Conservation (phyloP, 768 basidiomycete genomes). For the Podaxis pistillaris region DNA sequence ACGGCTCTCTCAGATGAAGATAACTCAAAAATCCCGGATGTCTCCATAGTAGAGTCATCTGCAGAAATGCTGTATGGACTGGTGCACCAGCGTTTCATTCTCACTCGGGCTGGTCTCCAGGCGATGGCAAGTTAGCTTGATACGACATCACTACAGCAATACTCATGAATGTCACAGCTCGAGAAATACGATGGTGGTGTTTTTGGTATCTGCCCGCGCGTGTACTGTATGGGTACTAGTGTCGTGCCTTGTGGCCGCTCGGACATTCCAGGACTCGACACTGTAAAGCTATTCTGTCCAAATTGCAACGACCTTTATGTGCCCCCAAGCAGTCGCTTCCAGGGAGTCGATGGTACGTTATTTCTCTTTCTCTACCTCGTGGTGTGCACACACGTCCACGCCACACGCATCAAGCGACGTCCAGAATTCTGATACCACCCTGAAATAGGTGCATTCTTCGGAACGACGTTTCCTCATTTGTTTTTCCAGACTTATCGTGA, state of each 20-base stretch:
- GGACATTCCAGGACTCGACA: constrained; percentile 94
- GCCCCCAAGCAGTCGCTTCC: constrained; percentile 93
- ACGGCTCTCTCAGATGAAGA: constrained; percentile 70
- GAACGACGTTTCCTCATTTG: constrained; percentile 96
- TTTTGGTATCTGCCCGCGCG: constrained; percentile 94
- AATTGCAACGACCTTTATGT: constrained; percentile 97
- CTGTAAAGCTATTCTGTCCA: constrained; percentile 96
- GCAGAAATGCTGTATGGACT: constrained; percentile 97
- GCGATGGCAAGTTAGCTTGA: constrained; percentile 70
- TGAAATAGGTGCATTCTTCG: constrained; percentile 90
- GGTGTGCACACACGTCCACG: background rate
- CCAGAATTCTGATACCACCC: constrained; percentile 2
- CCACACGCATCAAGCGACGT: background rate
- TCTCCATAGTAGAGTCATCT: constrained; percentile 96
- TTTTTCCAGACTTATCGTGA: constrained; percentile 99
- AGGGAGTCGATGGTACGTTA: constrained; percentile 87
- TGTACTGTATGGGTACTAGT: constrained; percentile 85
- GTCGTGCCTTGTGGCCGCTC: constrained; percentile 95
- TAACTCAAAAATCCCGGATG: constrained; percentile 93
- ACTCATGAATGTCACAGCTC: constrained; percentile 49
- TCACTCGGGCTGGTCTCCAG: constrained; percentile 91
- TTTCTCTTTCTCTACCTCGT: constrained; percentile 1
- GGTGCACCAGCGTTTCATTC: constrained; percentile 96
- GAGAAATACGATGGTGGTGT: constrained; percentile 93
- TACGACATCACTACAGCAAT: constrained; percentile 13